Conservation (phyloP, 2,329 filamentous ascomycete genomes). For the Thelonectria discophora region DNA sequence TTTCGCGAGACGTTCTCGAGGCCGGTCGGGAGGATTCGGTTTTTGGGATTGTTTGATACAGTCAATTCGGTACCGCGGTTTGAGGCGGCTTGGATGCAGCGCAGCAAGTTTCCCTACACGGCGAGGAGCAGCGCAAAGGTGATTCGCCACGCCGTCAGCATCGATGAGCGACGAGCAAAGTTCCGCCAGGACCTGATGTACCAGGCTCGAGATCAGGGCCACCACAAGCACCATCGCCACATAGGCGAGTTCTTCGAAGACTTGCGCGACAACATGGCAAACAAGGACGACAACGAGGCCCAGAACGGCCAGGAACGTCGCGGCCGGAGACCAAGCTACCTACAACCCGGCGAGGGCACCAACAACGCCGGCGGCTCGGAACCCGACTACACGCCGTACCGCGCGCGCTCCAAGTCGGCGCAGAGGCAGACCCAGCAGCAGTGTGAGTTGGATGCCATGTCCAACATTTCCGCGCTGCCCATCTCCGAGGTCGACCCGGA, state of each 20-base stretch:
- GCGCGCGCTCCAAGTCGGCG: slow-evolving; percentile 51
- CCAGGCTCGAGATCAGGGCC: slow-evolving; percentile 48
- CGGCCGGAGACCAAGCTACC: slow-evolving; percentile 29
- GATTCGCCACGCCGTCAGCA: slow-evolving; percentile 74
- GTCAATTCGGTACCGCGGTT: slow-evolving; percentile 84
- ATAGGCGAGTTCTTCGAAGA: slow-evolving; percentile 39
- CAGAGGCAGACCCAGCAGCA: slow-evolving; percentile 40
- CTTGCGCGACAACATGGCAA: slow-evolving; percentile 22
- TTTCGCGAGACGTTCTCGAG: slow-evolving; percentile 85
- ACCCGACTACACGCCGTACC: slow-evolving; percentile 52
- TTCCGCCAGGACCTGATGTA: slow-evolving; percentile 76
- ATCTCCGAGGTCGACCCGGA: slow-evolving; percentile 48
- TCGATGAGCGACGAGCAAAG: slow-evolving; percentile 76
- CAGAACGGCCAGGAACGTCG: slow-evolving; percentile 28
- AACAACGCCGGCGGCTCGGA: slow-evolving; percentile 16
- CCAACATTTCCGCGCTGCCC: slow-evolving; percentile 44
- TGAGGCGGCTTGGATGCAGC: slow-evolving; percentile 79
- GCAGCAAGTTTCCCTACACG: slow-evolving; percentile 78
- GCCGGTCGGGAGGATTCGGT: slow-evolving; percentile 76
- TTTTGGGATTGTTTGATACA: slow-evolving; percentile 83
- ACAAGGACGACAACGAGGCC: slow-evolving; percentile 2
- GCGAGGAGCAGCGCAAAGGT: slow-evolving; percentile 66
- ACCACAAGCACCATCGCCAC: slow-evolving; percentile 33
- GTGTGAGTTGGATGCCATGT: slow-evolving; percentile 40
- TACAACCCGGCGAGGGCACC: slow-evolving; percentile 26